Evolutionary conservation across 495 filamentous ascomycete species (phyloP).

Genomic region (Neurospora tetrasperma): DNA sequence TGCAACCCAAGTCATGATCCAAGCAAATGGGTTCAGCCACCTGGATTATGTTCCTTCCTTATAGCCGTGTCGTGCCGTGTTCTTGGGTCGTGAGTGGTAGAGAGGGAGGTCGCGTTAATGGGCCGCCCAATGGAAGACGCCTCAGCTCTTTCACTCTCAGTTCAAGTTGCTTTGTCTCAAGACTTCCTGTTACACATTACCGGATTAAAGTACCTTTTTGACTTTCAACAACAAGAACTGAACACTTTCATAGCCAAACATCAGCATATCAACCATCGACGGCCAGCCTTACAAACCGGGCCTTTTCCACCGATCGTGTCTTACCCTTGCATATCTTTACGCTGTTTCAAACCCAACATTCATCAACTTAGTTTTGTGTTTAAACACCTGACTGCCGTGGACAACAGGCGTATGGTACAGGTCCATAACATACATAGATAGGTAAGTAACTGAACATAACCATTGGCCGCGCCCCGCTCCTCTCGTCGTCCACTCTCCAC

Average conservation of each 20-base stretch:
- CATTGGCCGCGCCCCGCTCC: not conserved
- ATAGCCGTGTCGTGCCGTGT: not conserved
- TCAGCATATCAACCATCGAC: not conserved
- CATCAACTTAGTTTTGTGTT: not conserved
- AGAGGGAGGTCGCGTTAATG: not conserved
- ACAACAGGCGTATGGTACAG: not conserved
- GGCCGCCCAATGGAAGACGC: not conserved
- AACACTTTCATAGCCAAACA: not conserved
- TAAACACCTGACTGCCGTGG: not conserved
- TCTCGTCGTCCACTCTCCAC: not conserved
- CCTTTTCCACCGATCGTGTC: not conserved
- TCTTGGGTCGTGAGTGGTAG: not conserved
- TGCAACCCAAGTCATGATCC: not conserved
- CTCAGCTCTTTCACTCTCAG: not conserved
- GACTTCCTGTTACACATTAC: not conserved
- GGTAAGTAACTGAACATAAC: not conserved
- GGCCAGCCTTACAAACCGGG: not conserved
- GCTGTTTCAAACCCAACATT: not conserved
- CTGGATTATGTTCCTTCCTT: not conserved
- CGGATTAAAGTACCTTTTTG: not conserved
- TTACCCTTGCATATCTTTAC: not conserved
- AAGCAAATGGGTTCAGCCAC: not conserved
- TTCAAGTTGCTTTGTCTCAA: not conserved
- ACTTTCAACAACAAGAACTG: not conserved
- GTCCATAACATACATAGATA: not conserved